These are phyloP conservation scores for Phytophthora aleatoria DNA, from an alignment of 352 stramenopile species.

Conservation along the genomic window DNA sequence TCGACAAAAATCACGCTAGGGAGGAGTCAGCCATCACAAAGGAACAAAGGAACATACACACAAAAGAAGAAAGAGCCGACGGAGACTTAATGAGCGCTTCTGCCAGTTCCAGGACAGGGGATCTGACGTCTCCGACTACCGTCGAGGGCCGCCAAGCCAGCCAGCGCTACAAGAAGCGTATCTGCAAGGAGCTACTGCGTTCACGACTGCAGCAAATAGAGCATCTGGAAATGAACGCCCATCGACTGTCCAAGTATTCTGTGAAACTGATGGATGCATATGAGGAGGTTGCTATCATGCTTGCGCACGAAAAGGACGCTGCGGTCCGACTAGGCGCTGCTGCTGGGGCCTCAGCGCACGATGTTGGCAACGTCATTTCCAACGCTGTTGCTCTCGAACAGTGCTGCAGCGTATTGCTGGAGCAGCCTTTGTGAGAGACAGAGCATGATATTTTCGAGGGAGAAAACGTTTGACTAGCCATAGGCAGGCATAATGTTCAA, in stretches of 20 bases:
- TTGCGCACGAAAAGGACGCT: background rate
- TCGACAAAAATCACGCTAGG: too few relatives aligned
- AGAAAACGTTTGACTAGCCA: background rate
- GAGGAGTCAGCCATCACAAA: too few relatives aligned
- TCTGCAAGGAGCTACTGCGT: conserved; percentile 11
- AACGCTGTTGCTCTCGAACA: conserved; percentile 2
- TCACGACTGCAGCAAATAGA: conserved; percentile 4
- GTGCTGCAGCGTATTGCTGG: conserved; percentile 11
- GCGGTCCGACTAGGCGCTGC: background rate
- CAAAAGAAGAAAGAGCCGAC: too few relatives aligned
- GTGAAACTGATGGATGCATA: background rate
- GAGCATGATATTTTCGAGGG: background rate
- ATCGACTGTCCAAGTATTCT: conserved; percentile 3
- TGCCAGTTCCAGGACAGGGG: too few relatives aligned
- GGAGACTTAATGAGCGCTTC: too few relatives aligned
- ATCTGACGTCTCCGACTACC: too few relatives aligned
- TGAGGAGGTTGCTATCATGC: background rate
- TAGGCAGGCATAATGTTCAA: background rate
- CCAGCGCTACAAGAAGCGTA: background rate
- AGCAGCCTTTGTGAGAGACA: background rate
- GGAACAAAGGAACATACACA: too few relatives aligned
- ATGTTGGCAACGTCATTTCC: conserved; percentile 2
- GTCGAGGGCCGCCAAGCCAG: too few relatives aligned
- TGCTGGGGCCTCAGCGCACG: background rate
- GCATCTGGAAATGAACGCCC: background rate